Base-by-base conservation (phyloP, 176 grass and related monocot species). In the Microstegium vimineum region DNA sequence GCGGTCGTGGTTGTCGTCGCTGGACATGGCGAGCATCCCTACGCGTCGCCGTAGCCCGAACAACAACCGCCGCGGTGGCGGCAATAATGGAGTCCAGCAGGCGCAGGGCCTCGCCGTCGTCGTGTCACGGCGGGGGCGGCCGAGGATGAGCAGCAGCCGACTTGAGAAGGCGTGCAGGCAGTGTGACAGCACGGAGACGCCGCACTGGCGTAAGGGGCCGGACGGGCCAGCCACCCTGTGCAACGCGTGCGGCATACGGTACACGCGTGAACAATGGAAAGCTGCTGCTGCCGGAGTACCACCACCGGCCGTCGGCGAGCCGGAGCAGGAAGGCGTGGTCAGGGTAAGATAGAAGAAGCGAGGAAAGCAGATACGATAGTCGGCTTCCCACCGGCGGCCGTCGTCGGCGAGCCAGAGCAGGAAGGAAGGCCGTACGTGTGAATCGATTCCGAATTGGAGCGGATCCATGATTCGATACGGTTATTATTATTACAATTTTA, bases 211-310 rank as follows among this genome's bases (percentile, higher is more conserved):
- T 0, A 59, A 69, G 0, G 86, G 86, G 4, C 86, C 90, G 9
- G 35, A 67, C 2, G 87, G 86, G 6, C 80, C 67, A 7, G 87
- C 76, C 26, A 92, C 90, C 8, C 86, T 92, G 1, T 92, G 90
- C 83, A 92, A 92, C n/a, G 90, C 83, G 6, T 89, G 86, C 32
- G 90, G 86, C 34, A 79, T 92, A 17, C 30, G 83, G 11, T 71
- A 59, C 69, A 66, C 62, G 47, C 56, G 69, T 28, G 62, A 61
- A 32, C 47, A 20, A 47, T 17, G 45, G 16, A 85, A 60, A 54
- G 6, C 43, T 5, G 42, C 42, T 15, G 45, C 15, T 78, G 23
- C 77, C 82, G 13, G 82, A 85, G 71, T 91, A 91, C n/a, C n/a
- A n/a, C n/a, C n/a, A n/a, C 85, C 57, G 81, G n/a, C n/a, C n/a